Conservation (phyloP, 805 yeast genomes). For the Yarrowia phangngaensis region DNA sequence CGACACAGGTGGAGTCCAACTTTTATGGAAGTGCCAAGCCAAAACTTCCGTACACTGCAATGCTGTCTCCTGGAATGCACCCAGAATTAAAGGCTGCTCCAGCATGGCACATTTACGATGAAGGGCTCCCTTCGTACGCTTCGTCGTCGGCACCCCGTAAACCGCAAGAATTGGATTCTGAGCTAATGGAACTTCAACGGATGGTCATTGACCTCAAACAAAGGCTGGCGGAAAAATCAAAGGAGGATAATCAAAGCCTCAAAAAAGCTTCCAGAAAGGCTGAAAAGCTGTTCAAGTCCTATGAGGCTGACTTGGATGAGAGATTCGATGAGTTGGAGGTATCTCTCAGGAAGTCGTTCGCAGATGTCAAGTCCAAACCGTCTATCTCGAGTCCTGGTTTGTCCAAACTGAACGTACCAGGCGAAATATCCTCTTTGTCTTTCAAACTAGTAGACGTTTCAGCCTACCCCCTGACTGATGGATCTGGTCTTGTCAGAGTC, state of each 20-base stretch:
- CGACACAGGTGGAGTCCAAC: too few species aligned
- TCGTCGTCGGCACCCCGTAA: too few species aligned
- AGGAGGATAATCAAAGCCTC: too few species aligned
- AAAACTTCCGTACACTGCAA: slow-evolving; percentile 1
- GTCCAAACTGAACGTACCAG: too few species aligned
- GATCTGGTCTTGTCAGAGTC: slow-evolving; percentile 5
- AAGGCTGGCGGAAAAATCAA: too few species aligned
- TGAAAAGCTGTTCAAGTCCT: not conserved
- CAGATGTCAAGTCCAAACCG: too few species aligned
- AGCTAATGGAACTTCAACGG: too few species aligned
- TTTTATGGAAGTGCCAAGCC: too few species aligned
- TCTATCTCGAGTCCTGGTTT: not conserved
- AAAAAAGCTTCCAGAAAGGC: not conserved
- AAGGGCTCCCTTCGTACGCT: too few species aligned
- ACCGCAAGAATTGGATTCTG: too few species aligned
- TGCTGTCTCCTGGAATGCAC: not conserved
- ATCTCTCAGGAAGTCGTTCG: not conserved
- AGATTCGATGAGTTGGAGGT: not conserved
- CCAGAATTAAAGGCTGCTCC: not conserved
- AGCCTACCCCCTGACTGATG: slow-evolving; percentile 20
- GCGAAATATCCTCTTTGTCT: not conserved
- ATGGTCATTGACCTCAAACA: too few species aligned
- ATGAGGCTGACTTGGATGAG: not conserved
- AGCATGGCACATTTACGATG: too few species aligned
- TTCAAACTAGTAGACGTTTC: not conserved